These are phyloP conservation scores for Pugionium dolabratum DNA, from an alignment of 345 rosid genomes.

Conservation along the genomic window DNA sequence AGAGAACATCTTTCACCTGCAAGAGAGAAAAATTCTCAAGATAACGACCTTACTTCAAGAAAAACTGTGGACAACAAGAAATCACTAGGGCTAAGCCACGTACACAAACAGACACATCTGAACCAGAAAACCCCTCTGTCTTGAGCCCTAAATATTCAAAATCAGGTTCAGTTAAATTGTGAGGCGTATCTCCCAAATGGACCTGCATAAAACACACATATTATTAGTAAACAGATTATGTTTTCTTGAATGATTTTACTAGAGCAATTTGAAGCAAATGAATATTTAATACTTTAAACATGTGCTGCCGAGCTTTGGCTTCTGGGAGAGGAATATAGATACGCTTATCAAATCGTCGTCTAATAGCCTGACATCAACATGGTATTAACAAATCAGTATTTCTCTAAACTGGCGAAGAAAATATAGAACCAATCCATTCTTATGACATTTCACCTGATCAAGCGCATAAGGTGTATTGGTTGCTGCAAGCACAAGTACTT, in stretches of 20 bases:
- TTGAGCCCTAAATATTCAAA: conserved; percentile 74
- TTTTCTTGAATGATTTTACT: neutral
- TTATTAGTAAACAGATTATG: conserved; percentile 7
- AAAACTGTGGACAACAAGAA: conserved; percentile 10
- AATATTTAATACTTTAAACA: conserved; percentile 71
- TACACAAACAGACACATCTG: conserved; percentile 94
- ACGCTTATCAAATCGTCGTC: conserved; percentile 96
- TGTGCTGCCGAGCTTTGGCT: conserved; percentile 83
- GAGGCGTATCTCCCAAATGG: conserved; percentile 96
- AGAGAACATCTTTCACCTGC: conserved; percentile 91
- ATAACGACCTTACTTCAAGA: neutral
- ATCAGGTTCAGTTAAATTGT: conserved; percentile 78
- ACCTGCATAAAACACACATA: conserved; percentile 48
- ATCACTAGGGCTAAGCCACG: conserved; percentile 35
- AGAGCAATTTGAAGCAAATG: conserved; percentile 1
- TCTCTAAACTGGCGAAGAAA: conserved; percentile 23
- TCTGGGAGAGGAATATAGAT: conserved; percentile 97
- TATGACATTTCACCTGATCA: conserved; percentile 61
- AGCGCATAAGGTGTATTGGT: conserved; percentile 93
- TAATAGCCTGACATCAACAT: conserved; percentile 66
- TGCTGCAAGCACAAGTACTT: conserved; percentile 96
- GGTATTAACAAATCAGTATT: conserved; percentile 28
- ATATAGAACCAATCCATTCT: conserved; percentile 11
- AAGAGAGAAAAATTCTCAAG: conserved; percentile 7
- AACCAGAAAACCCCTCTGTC: conserved; percentile 94